These are phyloP conservation scores for Cyclotella atomus DNA, from an alignment of 108 stramenopile genomes.

Conservation along the genomic window DNA sequence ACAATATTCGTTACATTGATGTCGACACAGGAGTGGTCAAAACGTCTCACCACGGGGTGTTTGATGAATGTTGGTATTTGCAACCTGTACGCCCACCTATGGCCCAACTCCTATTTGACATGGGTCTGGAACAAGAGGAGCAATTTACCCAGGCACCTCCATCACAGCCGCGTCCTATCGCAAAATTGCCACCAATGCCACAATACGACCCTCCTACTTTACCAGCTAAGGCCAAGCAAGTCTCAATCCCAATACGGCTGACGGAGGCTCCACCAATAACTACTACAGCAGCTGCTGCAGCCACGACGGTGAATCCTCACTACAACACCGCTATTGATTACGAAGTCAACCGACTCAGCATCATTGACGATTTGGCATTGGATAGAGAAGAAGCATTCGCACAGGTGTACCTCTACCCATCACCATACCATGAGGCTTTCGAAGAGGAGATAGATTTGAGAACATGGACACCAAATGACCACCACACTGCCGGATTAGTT, in stretches of 20 bases:
- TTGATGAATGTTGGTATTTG: conserved; percentile 34
- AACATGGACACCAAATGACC: neutral
- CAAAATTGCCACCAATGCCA: neutral
- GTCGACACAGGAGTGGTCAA: neutral
- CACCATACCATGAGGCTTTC: neutral
- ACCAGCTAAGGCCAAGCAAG: too few species aligned
- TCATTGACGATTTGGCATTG: neutral
- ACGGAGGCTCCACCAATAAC: too few species aligned
- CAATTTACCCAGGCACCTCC: neutral
- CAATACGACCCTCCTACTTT: neutral
- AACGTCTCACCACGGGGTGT: conserved; percentile 13
- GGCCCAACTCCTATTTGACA: conserved; percentile 15
- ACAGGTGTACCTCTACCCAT: neutral
- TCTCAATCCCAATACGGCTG: too few species aligned
- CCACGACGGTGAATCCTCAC: neutral
- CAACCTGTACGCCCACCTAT: conserved; percentile 6
- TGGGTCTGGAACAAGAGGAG: neutral
- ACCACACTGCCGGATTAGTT: neutral
- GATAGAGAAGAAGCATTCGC: neutral
- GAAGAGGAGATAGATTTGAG: neutral
- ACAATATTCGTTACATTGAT: conserved; percentile 12
- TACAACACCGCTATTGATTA: neutral
- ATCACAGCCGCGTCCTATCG: neutral
- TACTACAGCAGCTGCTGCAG: neutral
- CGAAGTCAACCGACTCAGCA: neutral